These are phyloP conservation scores for Lonicera japonica DNA, from an alignment of 129 eudicot genomes.

Conservation along the genomic window DNA sequence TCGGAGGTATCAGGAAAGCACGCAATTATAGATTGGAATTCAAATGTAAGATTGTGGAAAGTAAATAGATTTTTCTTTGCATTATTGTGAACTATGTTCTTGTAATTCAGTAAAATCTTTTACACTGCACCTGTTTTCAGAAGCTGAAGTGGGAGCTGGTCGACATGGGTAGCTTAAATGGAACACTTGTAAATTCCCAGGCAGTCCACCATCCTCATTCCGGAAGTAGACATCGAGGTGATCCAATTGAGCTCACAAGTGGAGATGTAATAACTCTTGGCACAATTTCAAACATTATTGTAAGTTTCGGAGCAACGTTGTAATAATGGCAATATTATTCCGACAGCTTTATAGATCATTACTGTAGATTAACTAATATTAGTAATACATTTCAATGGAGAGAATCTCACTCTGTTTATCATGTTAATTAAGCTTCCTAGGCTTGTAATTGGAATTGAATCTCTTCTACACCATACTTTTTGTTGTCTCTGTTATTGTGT, in stretches of 20 bases:
- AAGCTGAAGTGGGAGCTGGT: constrained; percentile 93
- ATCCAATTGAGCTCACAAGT: constrained; percentile 69
- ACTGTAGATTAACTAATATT: background rate
- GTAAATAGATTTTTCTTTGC: constrained; percentile 3
- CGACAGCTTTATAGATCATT: background rate
- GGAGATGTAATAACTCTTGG: constrained; percentile 90
- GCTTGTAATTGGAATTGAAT: background rate
- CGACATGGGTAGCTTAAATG: constrained; percentile 97
- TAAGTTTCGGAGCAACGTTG: constrained; percentile 28
- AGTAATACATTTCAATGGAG: background rate
- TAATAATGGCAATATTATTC: background rate
- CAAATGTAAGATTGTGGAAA: constrained; percentile 38
- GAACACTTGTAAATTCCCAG: constrained; percentile 73
- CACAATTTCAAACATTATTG: constrained; percentile 71
- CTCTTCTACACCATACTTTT: background rate
- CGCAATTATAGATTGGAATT: constrained; percentile 77
- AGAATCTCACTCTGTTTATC: background rate
- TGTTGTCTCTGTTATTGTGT: background rate
- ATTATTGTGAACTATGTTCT: constrained; percentile 1
- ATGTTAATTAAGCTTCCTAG: background rate
- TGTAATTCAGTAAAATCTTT: constrained; percentile 10
- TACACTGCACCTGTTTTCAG: constrained; percentile 33
- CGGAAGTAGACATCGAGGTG: constrained; percentile 90
- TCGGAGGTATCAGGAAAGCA: constrained; percentile 98
- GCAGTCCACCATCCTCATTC: constrained; percentile 51